Base-by-base conservation (phyloP, 148 eudicot genomes). In the Rhododendron simsii region DNA sequence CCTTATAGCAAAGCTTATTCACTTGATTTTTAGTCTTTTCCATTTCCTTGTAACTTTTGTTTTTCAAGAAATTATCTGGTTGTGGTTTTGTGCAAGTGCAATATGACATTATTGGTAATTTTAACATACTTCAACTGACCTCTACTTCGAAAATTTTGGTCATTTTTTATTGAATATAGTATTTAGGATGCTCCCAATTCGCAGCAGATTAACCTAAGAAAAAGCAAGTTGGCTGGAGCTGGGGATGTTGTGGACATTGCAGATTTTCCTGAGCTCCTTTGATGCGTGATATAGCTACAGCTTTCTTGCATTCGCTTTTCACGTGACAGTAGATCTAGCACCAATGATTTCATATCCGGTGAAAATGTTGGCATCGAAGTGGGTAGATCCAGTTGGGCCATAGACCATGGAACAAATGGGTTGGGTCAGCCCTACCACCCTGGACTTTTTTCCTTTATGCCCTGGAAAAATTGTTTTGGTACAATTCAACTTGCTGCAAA, bases 111-210 rank as follows among this genome's bases (percentile, higher is more conserved):
- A 37, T 35, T 74, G 35, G 6, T 71, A 12, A 26, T 48, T 74
- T 12, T 37, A 53, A 45, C n/a, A 69, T 45, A 41, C 15, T 28
- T 28, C 39, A 81, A 37, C 48, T 55, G 39, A 55, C 48, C 69
- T 48, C 20, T 10, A 7, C 30, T 41, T 9, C 0, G 11, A 78
- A 78, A 78, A 45, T 21, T 15, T 67, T 69, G 3, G 33, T 80
- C n/a, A 73, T 78, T 39, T 41, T 41, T 67, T 47, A 12, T 61
- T 86, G 85, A 81, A 76, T 87, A 86, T 85, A 84, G 80, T 81
- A 84, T 69, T 74, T 88, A 89, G 86, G 88, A 87, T 89, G 88
- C 87, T 90, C 89, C 87, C 89, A 86, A 87, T 84, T 83, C 83
- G 81, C 83, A 86, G 87, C 85, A 83, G 93, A 86, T 88, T 76